Base-by-base conservation (phyloP, 140 eudicot genomes). In the Bidens hawaiensis region DNA sequence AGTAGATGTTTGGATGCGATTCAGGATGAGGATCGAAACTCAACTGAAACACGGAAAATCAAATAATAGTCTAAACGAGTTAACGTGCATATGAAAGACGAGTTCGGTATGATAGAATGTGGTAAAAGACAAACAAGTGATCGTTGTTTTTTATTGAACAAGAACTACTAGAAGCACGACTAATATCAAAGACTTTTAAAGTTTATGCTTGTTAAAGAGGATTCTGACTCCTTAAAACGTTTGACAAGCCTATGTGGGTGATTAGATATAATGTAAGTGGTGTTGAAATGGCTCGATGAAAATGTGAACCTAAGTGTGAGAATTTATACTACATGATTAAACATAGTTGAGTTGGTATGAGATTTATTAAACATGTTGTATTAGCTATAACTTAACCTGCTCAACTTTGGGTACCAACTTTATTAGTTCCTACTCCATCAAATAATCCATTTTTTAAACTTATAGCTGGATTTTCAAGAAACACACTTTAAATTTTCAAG, bases 321-420 rank as follows among this genome's bases (percentile, higher is more conserved):
- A 38, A 58, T 49, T 66, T 74, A 74, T 74, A 74, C 4, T 34
- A 21, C 51, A 38, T 31, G 1, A 6, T 54, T 17, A 13, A 59
- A 28, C 24, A 49, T 74, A 59, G 74, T 74, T 66, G 79, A 74
- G 79, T 67, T 74, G 79, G 74, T 72, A 43, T n/a, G 24, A n/a
- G 49, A 54, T 21, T 57, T 12, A 17, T 46, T n/a, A 30, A 53
- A 55, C 26, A 50, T 72, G 58, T 38, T 74, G 64, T 41, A 58
- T 59, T 74, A 36, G 79, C 21, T n/a, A n/a, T 54, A 26, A 3
- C 61, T 26, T 54, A 74, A 74, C 69, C 79, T 74, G 69, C 79
- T 74, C 79, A 36, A 67, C 78, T 74, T n/a, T 72, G 67, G 58
- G 71, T 54, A 74, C 59, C 74, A 67, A 49, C 74, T 74, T 74